A percentile compares a stretch with the other conserved stretches of the same genome.
Evolutionary conservation across 2,329 filamentous ascomycete genomes (phyloP).

Genomic region (Ambrosiella beaveri): DNA sequence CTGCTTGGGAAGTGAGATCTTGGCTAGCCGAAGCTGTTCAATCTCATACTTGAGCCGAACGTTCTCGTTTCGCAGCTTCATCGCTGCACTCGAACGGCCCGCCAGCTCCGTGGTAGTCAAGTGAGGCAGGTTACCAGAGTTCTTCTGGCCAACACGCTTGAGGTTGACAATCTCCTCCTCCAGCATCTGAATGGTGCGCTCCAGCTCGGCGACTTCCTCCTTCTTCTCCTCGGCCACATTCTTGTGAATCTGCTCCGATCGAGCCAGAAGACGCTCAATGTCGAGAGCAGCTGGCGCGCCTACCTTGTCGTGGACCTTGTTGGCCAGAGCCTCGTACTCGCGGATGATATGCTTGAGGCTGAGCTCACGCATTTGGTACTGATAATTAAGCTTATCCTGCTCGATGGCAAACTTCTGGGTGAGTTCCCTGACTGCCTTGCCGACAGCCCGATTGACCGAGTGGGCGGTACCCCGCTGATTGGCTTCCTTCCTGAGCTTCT

Average conservation of each 20-base stretch:
- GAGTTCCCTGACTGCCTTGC: neutral
- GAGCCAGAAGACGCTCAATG: neutral
- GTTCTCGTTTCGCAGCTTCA: constrained; percentile 1
- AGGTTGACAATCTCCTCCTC: neutral
- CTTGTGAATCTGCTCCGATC: neutral
- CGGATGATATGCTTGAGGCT: neutral
- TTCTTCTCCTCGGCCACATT: neutral
- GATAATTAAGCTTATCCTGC: neutral
- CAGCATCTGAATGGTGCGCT: neutral
- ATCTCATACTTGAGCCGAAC: neutral
- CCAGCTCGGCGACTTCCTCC: neutral
- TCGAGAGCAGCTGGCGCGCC: neutral
- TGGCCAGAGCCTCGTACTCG: neutral
- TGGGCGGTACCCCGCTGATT: neutral
- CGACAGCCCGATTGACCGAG: neutral
- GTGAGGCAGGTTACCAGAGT: neutral
- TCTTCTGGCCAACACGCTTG: neutral
- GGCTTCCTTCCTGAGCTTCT: neutral
- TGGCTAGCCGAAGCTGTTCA: neutral
- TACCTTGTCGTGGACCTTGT: neutral
- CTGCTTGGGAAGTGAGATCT: neutral
- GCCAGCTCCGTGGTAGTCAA: neutral
- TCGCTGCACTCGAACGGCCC: neutral
- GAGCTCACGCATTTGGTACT: neutral
- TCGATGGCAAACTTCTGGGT: neutral